These are phyloP conservation scores for Cercophora scortea DNA, from an alignment of 495 filamentous ascomycete genomes.

Conservation along the genomic window DNA sequence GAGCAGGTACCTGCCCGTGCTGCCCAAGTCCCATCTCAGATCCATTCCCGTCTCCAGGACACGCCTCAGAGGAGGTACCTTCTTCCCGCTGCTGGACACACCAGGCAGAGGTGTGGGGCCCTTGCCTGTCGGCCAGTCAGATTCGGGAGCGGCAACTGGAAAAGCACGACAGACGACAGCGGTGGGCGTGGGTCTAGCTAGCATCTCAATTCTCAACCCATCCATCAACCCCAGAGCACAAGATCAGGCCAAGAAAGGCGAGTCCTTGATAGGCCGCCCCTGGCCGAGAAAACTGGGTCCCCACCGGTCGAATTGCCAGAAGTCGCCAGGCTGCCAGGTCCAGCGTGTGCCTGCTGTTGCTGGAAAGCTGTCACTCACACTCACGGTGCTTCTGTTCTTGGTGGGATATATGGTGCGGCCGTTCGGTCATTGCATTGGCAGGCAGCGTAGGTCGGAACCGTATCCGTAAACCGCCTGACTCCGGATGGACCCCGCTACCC, in stretches of 20 bases:
- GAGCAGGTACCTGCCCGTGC: too few species aligned
- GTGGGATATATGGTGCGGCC: too few species aligned
- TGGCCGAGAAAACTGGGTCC: conserved; percentile 7
- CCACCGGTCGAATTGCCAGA: not conserved
- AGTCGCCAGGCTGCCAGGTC: conserved; percentile 4
- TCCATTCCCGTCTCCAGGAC: not conserved
- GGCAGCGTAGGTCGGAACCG: too few species aligned
- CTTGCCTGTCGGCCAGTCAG: conserved; percentile 2
- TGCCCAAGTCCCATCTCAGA: not conserved
- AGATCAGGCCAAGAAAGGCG: conserved; percentile 2
- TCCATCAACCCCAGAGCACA: not conserved
- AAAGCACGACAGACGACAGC: not conserved
- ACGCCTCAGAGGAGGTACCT: not conserved
- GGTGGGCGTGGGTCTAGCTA: not conserved
- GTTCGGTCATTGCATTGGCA: too few species aligned
- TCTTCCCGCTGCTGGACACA: too few species aligned
- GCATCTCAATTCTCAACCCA: not conserved
- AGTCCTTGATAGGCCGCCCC: conserved; percentile 8
- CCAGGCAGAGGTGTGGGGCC: not conserved
- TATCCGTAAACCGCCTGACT: too few species aligned
- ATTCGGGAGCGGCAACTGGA: conserved; percentile 4
- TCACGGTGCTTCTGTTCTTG: too few species aligned
- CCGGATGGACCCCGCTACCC: too few species aligned
- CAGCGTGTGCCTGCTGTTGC: not conserved
- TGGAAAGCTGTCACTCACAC: too few species aligned